These are phyloP conservation scores for Botryotinia convoluta DNA, from an alignment of 2,329 filamentous ascomycete species.

Conservation along the genomic window DNA sequence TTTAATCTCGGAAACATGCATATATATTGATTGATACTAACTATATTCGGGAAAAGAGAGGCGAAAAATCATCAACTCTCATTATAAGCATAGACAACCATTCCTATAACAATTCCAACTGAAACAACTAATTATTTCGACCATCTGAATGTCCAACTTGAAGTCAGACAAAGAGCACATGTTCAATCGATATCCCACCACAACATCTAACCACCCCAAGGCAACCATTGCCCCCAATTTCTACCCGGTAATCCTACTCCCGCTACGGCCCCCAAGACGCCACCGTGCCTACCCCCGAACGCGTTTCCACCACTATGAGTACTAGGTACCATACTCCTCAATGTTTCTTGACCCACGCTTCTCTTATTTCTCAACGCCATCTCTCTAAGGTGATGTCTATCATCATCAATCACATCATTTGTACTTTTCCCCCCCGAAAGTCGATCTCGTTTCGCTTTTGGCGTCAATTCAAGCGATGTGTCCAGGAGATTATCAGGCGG, in stretches of 20 bases:
- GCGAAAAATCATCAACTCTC: background rate
- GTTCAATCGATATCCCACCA: background rate
- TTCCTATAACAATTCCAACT: background rate
- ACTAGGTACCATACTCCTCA: constrained; percentile 31
- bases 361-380: constrained; percentile 30
- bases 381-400: constrained; percentile 25
- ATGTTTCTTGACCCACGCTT: constrained; percentile 28
- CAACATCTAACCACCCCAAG: background rate
- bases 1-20: background rate
- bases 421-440: background rate
- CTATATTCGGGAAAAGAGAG: background rate
- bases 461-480: constrained; percentile 22
- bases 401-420: constrained; percentile 12
- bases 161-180: background rate
- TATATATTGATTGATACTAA: background rate
- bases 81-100: background rate
- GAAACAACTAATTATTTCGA: background rate
- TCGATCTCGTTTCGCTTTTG: background rate
- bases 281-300: background rate
- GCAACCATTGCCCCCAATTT: constrained; percentile 17
- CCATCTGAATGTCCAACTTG: background rate
- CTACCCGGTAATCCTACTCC: constrained; percentile 12
- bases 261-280: constrained; percentile 9
- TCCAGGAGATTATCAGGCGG: constrained; percentile 23
- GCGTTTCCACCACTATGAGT: constrained; percentile 22